Base-by-base conservation (phyloP, 192 early-diverging fungal genomes). In the Borealophlyctis nickersoniae region DNA sequence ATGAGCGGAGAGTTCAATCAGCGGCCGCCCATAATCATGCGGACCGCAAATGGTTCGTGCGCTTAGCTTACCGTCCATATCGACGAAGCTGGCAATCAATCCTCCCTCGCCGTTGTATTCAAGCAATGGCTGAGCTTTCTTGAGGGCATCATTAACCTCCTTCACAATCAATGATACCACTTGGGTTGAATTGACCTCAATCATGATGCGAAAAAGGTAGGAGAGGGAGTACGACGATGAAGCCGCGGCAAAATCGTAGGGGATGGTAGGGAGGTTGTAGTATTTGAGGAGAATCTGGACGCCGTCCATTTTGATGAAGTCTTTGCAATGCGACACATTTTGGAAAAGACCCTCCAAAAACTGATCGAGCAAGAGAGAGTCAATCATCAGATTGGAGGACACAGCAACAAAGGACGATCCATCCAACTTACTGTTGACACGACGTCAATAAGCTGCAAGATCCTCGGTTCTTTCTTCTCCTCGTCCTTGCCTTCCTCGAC, bases 291-390 rank as follows among this genome's bases (percentile, higher is more conserved):
- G 60, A 9, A 86, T 64, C 22, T 85, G 73, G 4, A 88, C 67
- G 4, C 90, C 90, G n/a, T 77, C 74, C 19, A 74, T 63, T 29
- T 84, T 78, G 23, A 91, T 73, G 58, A 93, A 89, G 30, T 91
- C 93, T 35, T 80, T 79, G n/a, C 79, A 83, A 65, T 91, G 90
- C 7, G 79, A 59, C 23, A 77, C 72, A 62, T 89, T 92, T 56
- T 92, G 89, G 66, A 95, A 92, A 30, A 92, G 75, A 4, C 91
- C 92, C 58, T 95, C 91, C 35, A 93, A 76, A 63, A 95, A 92
- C 66, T 81, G 72, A 29, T 75, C 74, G 13, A 76, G 67, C 0
- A 83, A n/a, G n/a, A n/a, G n/a, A n/a, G n/a, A n/a, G n/a, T n/a
- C n/a, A 72, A 53, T 88, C 88, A 48, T 83, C 82, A 32, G 75